phyloP scores from a whole-genome alignment of 2,329 filamentous ascomycete genomes.

The Penicillium sp. region DNA sequence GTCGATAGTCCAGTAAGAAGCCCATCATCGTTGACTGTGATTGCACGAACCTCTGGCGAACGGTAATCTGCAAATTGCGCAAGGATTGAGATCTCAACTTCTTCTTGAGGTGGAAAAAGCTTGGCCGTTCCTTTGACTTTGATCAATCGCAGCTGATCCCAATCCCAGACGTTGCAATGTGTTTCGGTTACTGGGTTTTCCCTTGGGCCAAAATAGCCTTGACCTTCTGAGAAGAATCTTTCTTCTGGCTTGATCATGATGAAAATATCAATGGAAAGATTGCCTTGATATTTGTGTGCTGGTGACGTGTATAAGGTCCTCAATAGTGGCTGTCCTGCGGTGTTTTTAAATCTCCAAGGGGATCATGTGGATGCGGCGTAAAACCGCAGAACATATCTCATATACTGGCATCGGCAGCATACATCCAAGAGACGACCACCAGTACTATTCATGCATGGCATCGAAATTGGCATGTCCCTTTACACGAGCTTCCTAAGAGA shows the following conservation, averaged over 20 bases:
- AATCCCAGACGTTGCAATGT: conserved; percentile 25
- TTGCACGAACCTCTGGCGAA: conserved; percentile 17
- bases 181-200: conserved; percentile 19
- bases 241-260: background rate
- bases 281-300: too few species aligned
- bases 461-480: too few species aligned
- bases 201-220: conserved; percentile 16
- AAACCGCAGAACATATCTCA: too few species aligned
- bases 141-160: conserved; percentile 20
- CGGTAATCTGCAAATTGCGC: conserved; percentile 19
- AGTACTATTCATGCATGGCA: too few species aligned
- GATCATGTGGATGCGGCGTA: too few species aligned
- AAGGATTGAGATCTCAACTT: conserved; percentile 15
- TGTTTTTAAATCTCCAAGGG: too few species aligned
- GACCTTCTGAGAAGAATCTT: conserved; percentile 17
- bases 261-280: too few species aligned
- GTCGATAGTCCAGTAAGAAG: conserved; percentile 21
- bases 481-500: too few species aligned
- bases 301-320: too few species aligned
- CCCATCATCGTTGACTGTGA: conserved; percentile 21
- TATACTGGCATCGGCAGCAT: too few species aligned
- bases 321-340: too few species aligned
- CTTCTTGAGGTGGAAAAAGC: conserved; percentile 20
- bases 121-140: conserved; percentile 26
- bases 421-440: too few species aligned